Evolutionary conservation across 495 filamentous ascomycete species (phyloP), one percentile per base, ranked within the genome.

Genomic region (Aspergillus cristatus): DNA sequence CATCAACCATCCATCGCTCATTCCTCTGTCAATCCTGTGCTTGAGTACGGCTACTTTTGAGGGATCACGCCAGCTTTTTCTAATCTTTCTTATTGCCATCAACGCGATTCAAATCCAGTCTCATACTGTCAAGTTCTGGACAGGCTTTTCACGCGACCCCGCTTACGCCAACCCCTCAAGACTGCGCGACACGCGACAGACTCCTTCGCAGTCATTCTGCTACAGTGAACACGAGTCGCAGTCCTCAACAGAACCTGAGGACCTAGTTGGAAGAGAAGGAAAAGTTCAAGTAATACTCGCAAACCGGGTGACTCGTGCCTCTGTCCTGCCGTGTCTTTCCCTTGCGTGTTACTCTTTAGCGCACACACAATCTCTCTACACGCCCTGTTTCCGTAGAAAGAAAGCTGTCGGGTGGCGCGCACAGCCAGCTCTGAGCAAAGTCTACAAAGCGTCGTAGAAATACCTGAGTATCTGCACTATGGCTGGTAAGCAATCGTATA

Each of bases 401-500:
- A 55, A 43, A 50, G 51, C 43, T 59, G 29, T 38, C 32, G 53
- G 46, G 56, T 55, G 46, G 48, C 53, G 49, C 40, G 47, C 41
- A 43, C 47, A 44, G 45, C 42, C 35, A 47, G 40, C 33, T 45
- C 42, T 35, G 28, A 25, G 43, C 39, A 35, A 20, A 38, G 32
- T 37, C 29, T 51, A 39, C 43, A 46, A 52, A 46, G 53, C 48
- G 51, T 53, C 56, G 65, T 69, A 69, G 62, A 58, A n/a, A 55
- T 48, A 57, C 48, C 43, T 45, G 41, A 42, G 36, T 45, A 42
- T 38, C 29, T 47, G 35, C 43, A 58, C 43, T 55, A 70, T 68
- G 64, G 57, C 67, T 46, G 67, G 65, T 70, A 67, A 68, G 64
- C 65, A 53, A 33, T 57, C 39, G 60, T 66, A 63, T 54, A 58